Conservation (phyloP, 768 basidiomycete species). For the Kwoniella dejecticola region DNA sequence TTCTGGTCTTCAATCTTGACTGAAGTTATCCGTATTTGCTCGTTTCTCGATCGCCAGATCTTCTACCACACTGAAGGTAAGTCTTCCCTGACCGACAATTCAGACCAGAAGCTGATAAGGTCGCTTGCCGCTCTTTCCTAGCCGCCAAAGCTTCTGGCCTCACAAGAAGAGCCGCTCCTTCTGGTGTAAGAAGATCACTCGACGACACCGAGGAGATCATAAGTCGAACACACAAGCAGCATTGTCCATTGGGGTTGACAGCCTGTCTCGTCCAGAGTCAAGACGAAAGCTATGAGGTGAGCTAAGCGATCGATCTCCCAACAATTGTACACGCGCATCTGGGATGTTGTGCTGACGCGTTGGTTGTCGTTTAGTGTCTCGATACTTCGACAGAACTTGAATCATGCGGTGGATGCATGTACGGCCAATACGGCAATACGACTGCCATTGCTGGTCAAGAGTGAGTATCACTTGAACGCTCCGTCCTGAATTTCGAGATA, state of each 20-base stretch:
- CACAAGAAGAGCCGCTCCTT: background rate
- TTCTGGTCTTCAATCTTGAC: no score
- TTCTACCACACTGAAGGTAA: slow-evolving; percentile 1
- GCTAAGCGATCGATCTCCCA: background rate
- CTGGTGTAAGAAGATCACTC: background rate
- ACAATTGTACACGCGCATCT: background rate
- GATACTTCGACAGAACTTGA: slow-evolving; percentile 4
- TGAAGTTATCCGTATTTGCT: no score
- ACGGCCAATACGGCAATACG: slow-evolving; percentile 1
- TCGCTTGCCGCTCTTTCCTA: background rate
- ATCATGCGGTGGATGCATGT: slow-evolving; percentile 16
- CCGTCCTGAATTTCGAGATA: background rate
- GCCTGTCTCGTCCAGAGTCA: background rate
- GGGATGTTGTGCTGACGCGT: background rate
- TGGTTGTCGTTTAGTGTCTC: background rate
- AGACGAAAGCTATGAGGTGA: slow-evolving; percentile 8
- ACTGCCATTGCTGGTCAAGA: background rate
- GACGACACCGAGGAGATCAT: background rate
- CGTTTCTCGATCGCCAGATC: no score
- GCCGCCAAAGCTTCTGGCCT: slow-evolving; percentile 10
- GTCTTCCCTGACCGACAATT: background rate
- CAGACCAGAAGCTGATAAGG: background rate
- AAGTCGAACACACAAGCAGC: background rate
- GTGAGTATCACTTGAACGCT: background rate
- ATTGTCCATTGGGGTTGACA: slow-evolving; percentile 13